These are phyloP conservation scores for Pneumocystis carinii DNA, from an alignment of 1,139 yeast genomes.

Conservation along the genomic window DNA sequence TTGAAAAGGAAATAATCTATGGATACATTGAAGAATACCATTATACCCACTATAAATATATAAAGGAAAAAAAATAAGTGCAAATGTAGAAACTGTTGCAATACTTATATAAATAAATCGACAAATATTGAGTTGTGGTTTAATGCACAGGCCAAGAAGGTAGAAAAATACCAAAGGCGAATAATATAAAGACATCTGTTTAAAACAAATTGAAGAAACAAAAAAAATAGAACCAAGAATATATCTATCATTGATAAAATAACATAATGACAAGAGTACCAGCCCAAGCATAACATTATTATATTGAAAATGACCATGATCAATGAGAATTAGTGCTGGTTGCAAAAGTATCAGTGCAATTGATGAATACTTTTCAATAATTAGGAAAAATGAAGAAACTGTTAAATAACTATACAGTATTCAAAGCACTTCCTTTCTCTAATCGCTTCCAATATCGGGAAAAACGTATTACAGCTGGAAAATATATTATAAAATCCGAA, in stretches of 20 bases:
- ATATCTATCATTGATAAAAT: constrained; percentile 48
- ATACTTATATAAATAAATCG: constrained; percentile 34
- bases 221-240: constrained; percentile 66
- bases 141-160: constrained; percentile 38
- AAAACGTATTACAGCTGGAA: constrained; percentile 65
- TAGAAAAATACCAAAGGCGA: constrained; percentile 78
- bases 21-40: constrained; percentile 27
- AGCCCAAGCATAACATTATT: constrained; percentile 90
- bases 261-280: constrained; percentile 50
- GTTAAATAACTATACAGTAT: neutral
- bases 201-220: constrained; percentile 63
- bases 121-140: constrained; percentile 19
- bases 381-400: neutral
- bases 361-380: neutral
- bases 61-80: constrained; percentile 47
- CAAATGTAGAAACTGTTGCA: constrained; percentile 45
- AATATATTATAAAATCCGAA: constrained; percentile 58
- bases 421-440: neutral
- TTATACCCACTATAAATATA: constrained; percentile 24
- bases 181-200: constrained; percentile 91
- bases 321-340: constrained; percentile 70
- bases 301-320: constrained; percentile 92
- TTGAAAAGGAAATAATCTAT: constrained; percentile 76
- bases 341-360: constrained; percentile 19
- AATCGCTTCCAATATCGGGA: constrained; percentile 21